phyloP scores from a whole-genome alignment of 495 filamentous ascomycete species.

The Clohesyomyces aquaticus region DNA sequence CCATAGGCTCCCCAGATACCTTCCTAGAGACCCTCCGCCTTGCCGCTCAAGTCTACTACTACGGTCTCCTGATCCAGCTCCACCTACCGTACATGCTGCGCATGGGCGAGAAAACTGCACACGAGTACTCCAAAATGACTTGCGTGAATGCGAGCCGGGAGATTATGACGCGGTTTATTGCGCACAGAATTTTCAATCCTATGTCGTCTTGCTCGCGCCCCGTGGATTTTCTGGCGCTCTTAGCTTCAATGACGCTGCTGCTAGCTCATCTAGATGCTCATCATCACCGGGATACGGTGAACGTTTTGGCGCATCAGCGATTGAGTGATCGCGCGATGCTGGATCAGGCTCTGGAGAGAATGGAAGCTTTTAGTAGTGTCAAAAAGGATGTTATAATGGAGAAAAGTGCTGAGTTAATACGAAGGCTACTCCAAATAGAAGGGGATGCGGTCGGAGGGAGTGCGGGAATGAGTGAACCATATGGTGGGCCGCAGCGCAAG shows the following conservation, averaged over 20 bases:
- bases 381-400: conserved; percentile 11
- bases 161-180: conserved; percentile 47
- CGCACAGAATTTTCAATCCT: conserved; percentile 42
- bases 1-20: conserved; percentile 1
- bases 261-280: conserved; percentile 43
- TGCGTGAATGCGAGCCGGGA: conserved; percentile 49
- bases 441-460: conserved; percentile 3
- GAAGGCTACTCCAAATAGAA: conserved; percentile 24
- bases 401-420: conserved; percentile 21
- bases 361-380: conserved; percentile 34
- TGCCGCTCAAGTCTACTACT: conserved; percentile 21
- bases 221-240: conserved; percentile 50
- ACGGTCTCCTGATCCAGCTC: conserved; percentile 16
- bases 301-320: conserved; percentile 50
- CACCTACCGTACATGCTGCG: conserved; percentile 32
- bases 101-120: conserved; percentile 9
- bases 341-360: conserved; percentile 48
- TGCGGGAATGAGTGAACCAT: neutral
- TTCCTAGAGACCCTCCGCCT: conserved; percentile 32
- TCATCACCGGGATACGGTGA: conserved; percentile 8
- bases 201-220: conserved; percentile 43
- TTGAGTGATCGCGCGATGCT: conserved; percentile 51
- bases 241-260: conserved; percentile 46
- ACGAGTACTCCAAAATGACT: conserved; percentile 48
- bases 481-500: neutral